Conservation (phyloP, 495 filamentous ascomycete genomes). For the Pseudomonodictys pantanalensis region DNA sequence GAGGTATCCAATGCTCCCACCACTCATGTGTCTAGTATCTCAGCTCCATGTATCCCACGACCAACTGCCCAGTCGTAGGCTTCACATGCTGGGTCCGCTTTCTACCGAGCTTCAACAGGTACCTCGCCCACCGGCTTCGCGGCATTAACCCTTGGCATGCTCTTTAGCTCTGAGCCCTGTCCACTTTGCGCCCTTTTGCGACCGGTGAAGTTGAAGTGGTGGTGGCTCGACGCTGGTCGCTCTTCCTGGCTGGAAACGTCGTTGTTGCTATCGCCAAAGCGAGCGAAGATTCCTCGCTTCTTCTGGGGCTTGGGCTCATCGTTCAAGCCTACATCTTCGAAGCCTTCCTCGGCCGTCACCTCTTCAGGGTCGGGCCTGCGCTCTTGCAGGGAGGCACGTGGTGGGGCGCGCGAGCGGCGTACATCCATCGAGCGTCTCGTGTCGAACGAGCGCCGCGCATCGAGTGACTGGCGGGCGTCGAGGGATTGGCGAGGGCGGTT, state of each 20-base stretch:
- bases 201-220: conserved; percentile 65
- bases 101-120: conserved; percentile 11
- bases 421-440: conserved; percentile 76
- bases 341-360: conserved; percentile 58
- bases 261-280: conserved; percentile 68
- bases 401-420: conserved; percentile 52
- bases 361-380: conserved; percentile 39
- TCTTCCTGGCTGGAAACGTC: conserved; percentile 9
- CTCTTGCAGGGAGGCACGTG: conserved; percentile 47
- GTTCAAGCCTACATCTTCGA: conserved; percentile 87
- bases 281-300: conserved; percentile 79
- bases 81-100: not conserved
- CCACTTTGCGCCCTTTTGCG: conserved; percentile 73
- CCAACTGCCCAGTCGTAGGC: no score
- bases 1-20: no score
- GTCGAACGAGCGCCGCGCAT: conserved; percentile 58
- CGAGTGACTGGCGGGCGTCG: conserved; percentile 80
- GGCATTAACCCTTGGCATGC: conserved; percentile 23
- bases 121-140: conserved; percentile 10
- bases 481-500: conserved; percentile 68
- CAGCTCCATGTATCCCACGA: no score
- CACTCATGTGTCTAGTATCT: no score
- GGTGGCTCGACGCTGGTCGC: conserved; percentile 48
- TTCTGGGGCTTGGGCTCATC: conserved; percentile 66
- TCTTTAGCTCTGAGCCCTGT: conserved; percentile 55